These are phyloP conservation scores for Pyrenophora teres DNA, from an alignment of 2,329 filamentous ascomycete species.

Conservation along the genomic window DNA sequence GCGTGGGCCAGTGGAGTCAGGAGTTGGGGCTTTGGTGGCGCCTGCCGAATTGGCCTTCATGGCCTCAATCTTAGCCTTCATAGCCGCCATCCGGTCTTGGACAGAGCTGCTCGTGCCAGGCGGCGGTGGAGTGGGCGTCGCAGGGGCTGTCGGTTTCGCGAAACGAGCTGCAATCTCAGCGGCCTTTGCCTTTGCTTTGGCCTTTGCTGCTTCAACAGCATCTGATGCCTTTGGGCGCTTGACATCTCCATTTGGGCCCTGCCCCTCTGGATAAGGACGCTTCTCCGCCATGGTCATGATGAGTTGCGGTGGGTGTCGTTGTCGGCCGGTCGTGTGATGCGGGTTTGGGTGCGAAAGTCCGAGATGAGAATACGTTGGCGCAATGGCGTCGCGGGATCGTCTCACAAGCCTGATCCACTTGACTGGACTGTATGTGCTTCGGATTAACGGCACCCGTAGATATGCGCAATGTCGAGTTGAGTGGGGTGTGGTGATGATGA, in stretches of 20 bases:
- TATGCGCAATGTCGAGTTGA: neutral
- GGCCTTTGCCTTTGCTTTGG: slow-evolving; percentile 41
- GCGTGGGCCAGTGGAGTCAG: slow-evolving; percentile 55
- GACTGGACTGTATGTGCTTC: neutral
- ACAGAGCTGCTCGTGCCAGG: slow-evolving; percentile 18
- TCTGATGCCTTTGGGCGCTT: slow-evolving; percentile 48
- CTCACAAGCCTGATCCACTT: neutral
- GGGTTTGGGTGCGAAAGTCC: slow-evolving; percentile 3
- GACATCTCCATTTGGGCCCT: slow-evolving; percentile 36
- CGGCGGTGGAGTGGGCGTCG: slow-evolving; percentile 18
- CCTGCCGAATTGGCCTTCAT: slow-evolving; percentile 66
- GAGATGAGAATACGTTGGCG: slow-evolving; percentile 6
- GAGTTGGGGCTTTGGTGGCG: slow-evolving; percentile 42
- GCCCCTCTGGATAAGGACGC: slow-evolving; percentile 47
- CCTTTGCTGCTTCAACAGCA: slow-evolving; percentile 39
- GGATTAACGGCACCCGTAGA: no score
- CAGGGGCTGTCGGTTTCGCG: slow-evolving; percentile 28
- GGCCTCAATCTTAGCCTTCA: slow-evolving; percentile 39
- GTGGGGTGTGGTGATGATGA: slow-evolving; percentile 2
- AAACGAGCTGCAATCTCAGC: slow-evolving; percentile 42
- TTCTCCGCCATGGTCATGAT: slow-evolving; percentile 49
- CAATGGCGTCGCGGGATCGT: neutral
- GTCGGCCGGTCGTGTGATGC: neutral
- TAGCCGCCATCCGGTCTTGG: slow-evolving; percentile 35
- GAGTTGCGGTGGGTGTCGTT: slow-evolving; percentile 3